Evolutionary conservation across 129 eudicot species (phyloP), one percentile per base, ranked within the genome.

Genomic region (Mikania micrantha): DNA sequence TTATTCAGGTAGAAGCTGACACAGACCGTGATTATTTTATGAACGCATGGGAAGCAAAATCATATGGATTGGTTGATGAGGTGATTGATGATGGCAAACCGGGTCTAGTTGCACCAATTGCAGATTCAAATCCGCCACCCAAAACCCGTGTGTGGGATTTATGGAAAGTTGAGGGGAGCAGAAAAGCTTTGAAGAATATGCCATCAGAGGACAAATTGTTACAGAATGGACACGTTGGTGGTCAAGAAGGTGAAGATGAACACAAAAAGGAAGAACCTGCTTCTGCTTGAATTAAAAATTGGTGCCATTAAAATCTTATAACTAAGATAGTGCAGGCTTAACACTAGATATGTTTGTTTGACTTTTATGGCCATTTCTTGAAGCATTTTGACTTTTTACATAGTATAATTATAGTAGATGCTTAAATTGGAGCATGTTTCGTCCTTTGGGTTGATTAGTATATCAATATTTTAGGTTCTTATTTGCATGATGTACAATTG

Each of bases 61-160:
- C 87, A 6, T 94, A 94, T 49, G 99, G 99, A 40, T 69, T 94
- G 44, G 81, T 90, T 0, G 99, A 94, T 76, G 93, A 64, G 13
- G 95, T 94, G 47, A 83, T 94, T 57, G 95, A 94, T 69, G 99
- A 94, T 53, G 99, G 99, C 21, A 94, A 89, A 73, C 97, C 95
- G 0, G 99, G 99, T 64, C 70, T 94, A 82, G 87, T 94, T 47
- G 99, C 99, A 40, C 99, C 99, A 17, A 71, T 83, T 58, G 88
- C 72, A 42, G 97, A 89, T 38, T 17, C 78, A 7, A 12, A 60
- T 35, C 78, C 96, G 17, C 99, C 99, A 27, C 99, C 97, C 28
- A 83, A 79, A 70, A 71, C 85, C 20, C 85, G 80, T 9, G 80
- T 87, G 17, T 89, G 86, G 86, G 79, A 79, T 69, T 52, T 70